A percentile compares a stretch with the other conserved stretches of the same genome.
phyloP scores from a whole-genome alignment of 2,329 filamentous ascomycete species.

The Lachnellula occidentalis region DNA sequence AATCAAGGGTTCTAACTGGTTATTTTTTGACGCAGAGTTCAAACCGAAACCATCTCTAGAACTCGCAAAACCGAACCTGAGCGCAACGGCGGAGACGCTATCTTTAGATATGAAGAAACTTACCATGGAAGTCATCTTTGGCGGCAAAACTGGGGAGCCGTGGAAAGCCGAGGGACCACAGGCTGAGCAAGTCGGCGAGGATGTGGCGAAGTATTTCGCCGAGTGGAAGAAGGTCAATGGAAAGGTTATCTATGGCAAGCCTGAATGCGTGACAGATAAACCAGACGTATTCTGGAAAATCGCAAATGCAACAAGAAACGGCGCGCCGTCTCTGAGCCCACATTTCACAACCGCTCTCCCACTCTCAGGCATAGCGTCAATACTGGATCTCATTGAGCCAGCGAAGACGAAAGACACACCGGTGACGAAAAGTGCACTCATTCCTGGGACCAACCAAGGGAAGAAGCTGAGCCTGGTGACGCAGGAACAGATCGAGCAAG shows the following conservation, averaged over 20 bases:
- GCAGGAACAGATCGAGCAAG: neutral
- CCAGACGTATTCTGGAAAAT: neutral
- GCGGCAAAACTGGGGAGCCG: neutral
- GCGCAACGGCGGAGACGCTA: neutral
- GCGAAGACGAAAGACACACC: neutral
- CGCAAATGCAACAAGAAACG: neutral
- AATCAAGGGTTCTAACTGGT: neutral
- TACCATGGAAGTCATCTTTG: neutral
- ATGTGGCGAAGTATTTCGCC: neutral
- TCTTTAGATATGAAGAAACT: neutral
- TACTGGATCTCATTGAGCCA: neutral
- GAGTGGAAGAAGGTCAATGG: neutral
- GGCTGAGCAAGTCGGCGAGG: neutral
- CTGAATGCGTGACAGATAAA: neutral
- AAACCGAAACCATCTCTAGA: neutral
- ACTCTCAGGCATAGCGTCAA: neutral
- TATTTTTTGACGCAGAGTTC: neutral
- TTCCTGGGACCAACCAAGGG: neutral
- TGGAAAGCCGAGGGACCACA: neutral
- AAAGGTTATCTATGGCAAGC: neutral
- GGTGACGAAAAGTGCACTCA: neutral
- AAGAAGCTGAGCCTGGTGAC: neutral
- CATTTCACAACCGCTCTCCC: neutral
- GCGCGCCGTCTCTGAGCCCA: neutral
- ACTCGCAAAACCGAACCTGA: neutral